A percentile compares a stretch with the other conserved stretches of the same genome.
Evolutionary conservation across 495 filamentous ascomycete species (phyloP).

Genomic region (Lasiosphaeris hirsuta): DNA sequence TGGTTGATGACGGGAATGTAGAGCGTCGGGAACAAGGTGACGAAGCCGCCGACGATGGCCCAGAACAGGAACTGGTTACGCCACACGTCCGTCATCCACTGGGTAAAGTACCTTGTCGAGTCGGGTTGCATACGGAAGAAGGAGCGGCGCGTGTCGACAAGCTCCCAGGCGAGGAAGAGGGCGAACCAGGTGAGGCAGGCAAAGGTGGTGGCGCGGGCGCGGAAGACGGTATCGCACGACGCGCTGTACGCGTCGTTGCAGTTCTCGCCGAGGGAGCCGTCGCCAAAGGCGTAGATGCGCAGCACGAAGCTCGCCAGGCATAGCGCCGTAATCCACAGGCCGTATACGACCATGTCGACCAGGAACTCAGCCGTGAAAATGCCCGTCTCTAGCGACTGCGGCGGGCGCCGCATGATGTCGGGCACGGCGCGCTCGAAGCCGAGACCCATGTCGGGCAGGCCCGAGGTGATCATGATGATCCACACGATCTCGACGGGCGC

Average conservation of each 20-base stretch:
- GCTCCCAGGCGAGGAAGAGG: constrained; percentile 71
- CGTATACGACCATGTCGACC: constrained; percentile 72
- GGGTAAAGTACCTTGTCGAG: constrained; percentile 49
- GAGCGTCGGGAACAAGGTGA: constrained; percentile 66
- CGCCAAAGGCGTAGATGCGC: constrained; percentile 61
- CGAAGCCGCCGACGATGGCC: constrained; percentile 63
- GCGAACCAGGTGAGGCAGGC: constrained; percentile 71
- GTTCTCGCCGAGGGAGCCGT: constrained; percentile 62
- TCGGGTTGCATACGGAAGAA: constrained; percentile 65
- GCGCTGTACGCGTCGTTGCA: constrained; percentile 60
- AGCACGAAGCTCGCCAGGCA: constrained; percentile 45
- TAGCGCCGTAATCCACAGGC: constrained; percentile 61
- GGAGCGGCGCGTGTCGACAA: constrained; percentile 63
- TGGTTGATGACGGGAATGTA: constrained; percentile 70
- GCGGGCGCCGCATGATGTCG: constrained; percentile 68
- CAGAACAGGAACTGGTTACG: constrained; percentile 72
- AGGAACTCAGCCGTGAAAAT: constrained; percentile 68
- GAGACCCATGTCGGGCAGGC: constrained; percentile 70
- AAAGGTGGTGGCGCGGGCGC: constrained; percentile 73
- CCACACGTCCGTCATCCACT: constrained; percentile 61
- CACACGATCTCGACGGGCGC: constrained; percentile 72
- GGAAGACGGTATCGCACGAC: constrained; percentile 63
- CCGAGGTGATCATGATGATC: constrained; percentile 76
- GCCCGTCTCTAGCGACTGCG: constrained; percentile 59
- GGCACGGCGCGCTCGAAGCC: constrained; percentile 67